Evolutionary conservation across 768 basidiomycete species (phyloP).

Genomic region (Mycena chlorophos): DNA sequence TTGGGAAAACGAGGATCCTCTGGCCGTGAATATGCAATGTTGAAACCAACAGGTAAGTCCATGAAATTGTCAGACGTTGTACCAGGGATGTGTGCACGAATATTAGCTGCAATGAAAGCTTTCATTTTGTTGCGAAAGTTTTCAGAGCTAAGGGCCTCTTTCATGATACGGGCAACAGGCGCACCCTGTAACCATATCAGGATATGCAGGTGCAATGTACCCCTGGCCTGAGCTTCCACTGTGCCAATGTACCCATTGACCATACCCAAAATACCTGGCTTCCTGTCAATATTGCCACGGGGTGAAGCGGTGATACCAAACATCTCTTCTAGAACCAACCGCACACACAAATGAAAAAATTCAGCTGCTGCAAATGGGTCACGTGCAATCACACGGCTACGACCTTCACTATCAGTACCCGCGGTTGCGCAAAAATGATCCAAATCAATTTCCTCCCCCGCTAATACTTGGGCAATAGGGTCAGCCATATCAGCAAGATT

Average conservation of each 20-base stretch:
- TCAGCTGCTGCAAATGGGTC: conserved; percentile 44
- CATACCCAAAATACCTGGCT: conserved; percentile 34
- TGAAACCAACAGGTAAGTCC: background rate
- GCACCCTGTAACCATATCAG: conserved; percentile 37
- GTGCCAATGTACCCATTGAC: conserved; percentile 37
- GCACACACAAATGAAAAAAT: conserved; percentile 41
- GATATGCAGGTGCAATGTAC: conserved; percentile 42
- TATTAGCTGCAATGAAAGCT: background rate
- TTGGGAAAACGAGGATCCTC: background rate
- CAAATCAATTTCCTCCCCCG: conserved; percentile 44
- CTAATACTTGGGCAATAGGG: conserved; percentile 45
- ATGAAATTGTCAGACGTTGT: background rate
- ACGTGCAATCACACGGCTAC: conserved; percentile 30
- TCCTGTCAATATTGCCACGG: conserved; percentile 5
- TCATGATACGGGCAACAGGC: conserved; percentile 26
- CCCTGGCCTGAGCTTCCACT: conserved; percentile 43
- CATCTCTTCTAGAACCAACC: conserved; percentile 29
- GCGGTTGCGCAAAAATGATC: conserved; percentile 31
- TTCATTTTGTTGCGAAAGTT: conserved; percentile 17
- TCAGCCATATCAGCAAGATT: conserved; percentile 43
- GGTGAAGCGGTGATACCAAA: conserved; percentile 31
- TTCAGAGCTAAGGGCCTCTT: conserved; percentile 20
- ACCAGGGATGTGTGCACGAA: background rate
- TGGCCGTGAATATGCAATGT: background rate
- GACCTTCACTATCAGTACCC: conserved; percentile 25